These are phyloP conservation scores for Coriaria nepalensis DNA, from an alignment of 306 rosid species.

Conservation along the genomic window DNA sequence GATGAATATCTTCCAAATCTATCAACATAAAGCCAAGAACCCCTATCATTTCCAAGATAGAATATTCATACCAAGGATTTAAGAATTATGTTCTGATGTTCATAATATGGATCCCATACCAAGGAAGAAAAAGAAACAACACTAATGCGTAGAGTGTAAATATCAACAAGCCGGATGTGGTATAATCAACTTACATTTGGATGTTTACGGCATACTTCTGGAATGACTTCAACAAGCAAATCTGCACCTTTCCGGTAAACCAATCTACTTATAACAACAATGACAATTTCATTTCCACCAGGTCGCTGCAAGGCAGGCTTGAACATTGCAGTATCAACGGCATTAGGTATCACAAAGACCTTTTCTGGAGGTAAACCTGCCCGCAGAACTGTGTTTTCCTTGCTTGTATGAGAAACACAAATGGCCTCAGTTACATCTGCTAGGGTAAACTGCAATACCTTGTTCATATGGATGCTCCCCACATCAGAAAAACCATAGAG, in stretches of 20 bases:
- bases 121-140: not conserved
- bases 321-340: conserved; percentile 92
- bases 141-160: too few relatives aligned
- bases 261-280: conserved; percentile 82
- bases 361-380: conserved; percentile 83
- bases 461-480: conserved; percentile 97
- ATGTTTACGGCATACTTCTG: conserved; percentile 66
- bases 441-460: conserved; percentile 83
- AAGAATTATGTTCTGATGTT: too few relatives aligned
- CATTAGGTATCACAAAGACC: conserved; percentile 86
- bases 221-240: conserved; percentile 92
- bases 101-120: too few relatives aligned
- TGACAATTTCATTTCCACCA: conserved; percentile 37
- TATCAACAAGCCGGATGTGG: not conserved
- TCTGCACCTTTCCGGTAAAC: conserved; percentile 89
- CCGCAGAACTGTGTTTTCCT: conserved; percentile 80
- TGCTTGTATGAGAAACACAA: conserved; percentile 94
- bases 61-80: too few relatives aligned
- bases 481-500: conserved; percentile 81
- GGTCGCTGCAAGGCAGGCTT: conserved; percentile 61
- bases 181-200: conserved; percentile 59
- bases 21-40: too few relatives aligned
- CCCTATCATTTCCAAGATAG: too few relatives aligned
- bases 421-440: conserved; percentile 91
- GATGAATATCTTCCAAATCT: too few relatives aligned